phyloP scores from a whole-genome alignment of 768 basidiomycete genomes.

The Suillus placidus region DNA sequence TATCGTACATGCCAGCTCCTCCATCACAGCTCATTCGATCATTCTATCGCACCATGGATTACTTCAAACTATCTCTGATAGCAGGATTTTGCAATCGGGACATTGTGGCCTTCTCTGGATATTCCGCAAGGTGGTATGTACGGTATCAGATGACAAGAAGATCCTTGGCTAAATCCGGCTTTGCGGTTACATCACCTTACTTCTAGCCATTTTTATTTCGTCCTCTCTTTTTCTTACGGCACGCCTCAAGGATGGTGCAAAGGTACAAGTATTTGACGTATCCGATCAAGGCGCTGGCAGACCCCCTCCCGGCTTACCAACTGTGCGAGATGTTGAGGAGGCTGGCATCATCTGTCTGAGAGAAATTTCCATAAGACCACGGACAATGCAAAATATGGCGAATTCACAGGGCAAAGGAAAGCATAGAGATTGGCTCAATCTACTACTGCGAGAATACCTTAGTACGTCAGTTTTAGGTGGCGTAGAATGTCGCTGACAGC shows the following conservation, averaged over 20 bases:
- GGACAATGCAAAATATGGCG: slow-evolving; percentile 22
- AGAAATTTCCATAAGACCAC: slow-evolving; percentile 41
- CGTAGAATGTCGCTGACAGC: slow-evolving; percentile 3
- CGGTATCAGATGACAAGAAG: slow-evolving; percentile 10
- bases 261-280: slow-evolving; percentile 53
- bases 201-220: slow-evolving; percentile 57
- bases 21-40: slow-evolving; percentile 10
- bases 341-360: slow-evolving; percentile 55
- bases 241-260: slow-evolving; percentile 50
- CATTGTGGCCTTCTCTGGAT: slow-evolving; percentile 77
- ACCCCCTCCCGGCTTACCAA: slow-evolving; percentile 49
- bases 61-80: slow-evolving; percentile 20
- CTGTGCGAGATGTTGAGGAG: slow-evolving; percentile 50
- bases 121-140: slow-evolving; percentile 59
- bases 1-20: slow-evolving; percentile 15
- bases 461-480: slow-evolving; percentile 44
- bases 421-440: slow-evolving; percentile 65
- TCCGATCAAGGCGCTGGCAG: slow-evolving; percentile 40
- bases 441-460: slow-evolving; percentile 67
- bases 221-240: slow-evolving; percentile 64
- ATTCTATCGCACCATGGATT: slow-evolving; percentile 15
- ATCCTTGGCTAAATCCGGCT: slow-evolving; percentile 20
- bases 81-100: slow-evolving; percentile 67
- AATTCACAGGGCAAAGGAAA: slow-evolving; percentile 33
- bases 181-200: slow-evolving; percentile 9